Evolutionary conservation across 169 alveolate genomes (phyloP), one percentile per base, ranked within the genome.

Genomic region (Cryptosporidium viatorum): DNA sequence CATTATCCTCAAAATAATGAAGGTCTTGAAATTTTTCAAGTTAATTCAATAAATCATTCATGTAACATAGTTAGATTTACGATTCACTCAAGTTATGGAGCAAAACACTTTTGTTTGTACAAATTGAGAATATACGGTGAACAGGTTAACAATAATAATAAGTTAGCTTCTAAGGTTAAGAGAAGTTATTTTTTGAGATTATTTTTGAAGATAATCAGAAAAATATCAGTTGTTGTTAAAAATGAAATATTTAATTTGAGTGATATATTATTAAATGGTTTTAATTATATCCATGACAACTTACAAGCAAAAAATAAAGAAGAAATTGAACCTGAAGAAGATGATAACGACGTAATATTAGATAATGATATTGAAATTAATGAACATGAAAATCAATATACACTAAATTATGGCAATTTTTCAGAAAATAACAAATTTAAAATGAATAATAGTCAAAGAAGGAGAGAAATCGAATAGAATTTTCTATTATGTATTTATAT

Each of bases 91-190:
- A 80, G 69, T 29, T 80, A 80, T 48, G 89, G 89, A n/a, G 6
- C 23, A 1, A 62, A 39, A 12, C 16, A 62, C 39, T 60, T 45
- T 29, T 80, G 89, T 65, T 45, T 80, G 39, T 80, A 80, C 16
- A 80, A 65, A 62, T 50, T 80, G 7, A 80, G 89, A 80, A 39
- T 80, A 16, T 80, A 62, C 31, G 89, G 89, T 2, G 48, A 80
- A 9, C 23, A 8, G 35, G 67, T 65, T 35, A 14, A 33, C 5
- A 7, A 10, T 65, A 33, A 0, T 6, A 26, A 0, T 65, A 16
- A n/a, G 14, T 65, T 35, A 5, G 21, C 7, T 65, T 65, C 71
- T 35, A 7, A 26, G 26, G 31, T 35, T 14, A 33, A 65, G 10
- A 31, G 29, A 33, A 26, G 4, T 26, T 31, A 37, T 65, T 35